A percentile compares a stretch with the other conserved stretches of the same genome.
Evolutionary conservation across 164 flowering plant species (phyloP).

Genomic region (Litsea cubeba): DNA sequence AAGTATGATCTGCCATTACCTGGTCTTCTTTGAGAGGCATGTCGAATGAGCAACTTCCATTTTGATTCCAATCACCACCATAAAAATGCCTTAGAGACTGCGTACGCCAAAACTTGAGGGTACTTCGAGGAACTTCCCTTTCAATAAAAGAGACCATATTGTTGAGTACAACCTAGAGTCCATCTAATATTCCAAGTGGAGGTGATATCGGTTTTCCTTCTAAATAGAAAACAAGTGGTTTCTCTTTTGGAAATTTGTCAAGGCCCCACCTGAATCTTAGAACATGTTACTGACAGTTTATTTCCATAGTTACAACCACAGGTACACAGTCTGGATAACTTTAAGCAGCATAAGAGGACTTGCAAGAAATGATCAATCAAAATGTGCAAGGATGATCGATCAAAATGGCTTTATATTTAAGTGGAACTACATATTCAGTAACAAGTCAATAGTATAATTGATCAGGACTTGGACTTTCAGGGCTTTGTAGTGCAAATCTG

Average conservation of each 20-base stretch:
- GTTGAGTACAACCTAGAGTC: constrained; percentile 64
- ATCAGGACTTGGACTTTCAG: too few relatives aligned
- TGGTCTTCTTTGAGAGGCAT: constrained; percentile 59
- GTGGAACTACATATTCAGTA: background rate
- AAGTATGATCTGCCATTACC: constrained; percentile 36
- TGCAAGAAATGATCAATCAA: background rate
- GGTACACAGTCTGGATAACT: background rate
- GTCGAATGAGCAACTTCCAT: constrained; percentile 83
- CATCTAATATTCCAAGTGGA: constrained; percentile 56
- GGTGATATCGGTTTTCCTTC: constrained; percentile 64
- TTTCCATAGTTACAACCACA: background rate
- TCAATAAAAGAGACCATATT: constrained; percentile 65
- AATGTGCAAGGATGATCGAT: too few relatives aligned
- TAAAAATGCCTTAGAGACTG: constrained; percentile 95
- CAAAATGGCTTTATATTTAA: too few relatives aligned
- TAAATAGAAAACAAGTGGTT: constrained; percentile 79
- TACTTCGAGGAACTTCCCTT: constrained; percentile 48
- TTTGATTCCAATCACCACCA: constrained; percentile 98
- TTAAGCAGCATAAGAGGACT: background rate
- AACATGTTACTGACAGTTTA: background rate
- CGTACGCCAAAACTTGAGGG: constrained; percentile 86
- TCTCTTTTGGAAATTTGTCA: constrained; percentile 89
- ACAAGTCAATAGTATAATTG: background rate
- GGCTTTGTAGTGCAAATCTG: too few relatives aligned
- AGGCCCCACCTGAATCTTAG: constrained; percentile 65